These are phyloP conservation scores for Aspergillus hortae DNA, from an alignment of 2,329 filamentous ascomycete genomes.

Conservation along the genomic window DNA sequence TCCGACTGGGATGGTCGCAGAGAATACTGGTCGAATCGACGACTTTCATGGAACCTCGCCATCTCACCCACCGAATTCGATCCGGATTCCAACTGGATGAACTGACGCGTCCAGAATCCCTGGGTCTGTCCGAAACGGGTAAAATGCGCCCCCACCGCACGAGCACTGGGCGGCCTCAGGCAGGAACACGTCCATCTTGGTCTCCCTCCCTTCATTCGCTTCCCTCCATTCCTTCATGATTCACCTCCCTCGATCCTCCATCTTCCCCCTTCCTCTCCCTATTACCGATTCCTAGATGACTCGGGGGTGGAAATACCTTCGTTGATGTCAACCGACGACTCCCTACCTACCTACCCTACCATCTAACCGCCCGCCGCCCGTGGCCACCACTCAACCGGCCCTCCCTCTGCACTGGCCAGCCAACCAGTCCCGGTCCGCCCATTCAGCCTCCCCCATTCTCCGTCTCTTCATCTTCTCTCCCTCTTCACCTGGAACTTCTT, in stretches of 20 bases:
- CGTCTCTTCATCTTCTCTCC: neutral
- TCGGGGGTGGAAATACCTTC: slow-evolving; percentile 3
- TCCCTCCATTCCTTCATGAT: slow-evolving; percentile 4
- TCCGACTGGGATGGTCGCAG: neutral
- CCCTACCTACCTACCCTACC: neutral
- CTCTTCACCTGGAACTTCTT: neutral
- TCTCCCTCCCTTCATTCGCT: slow-evolving; percentile 6
- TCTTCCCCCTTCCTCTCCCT: slow-evolving; percentile 7
- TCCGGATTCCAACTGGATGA: neutral
- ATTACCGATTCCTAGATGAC: slow-evolving; percentile 8
- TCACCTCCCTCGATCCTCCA: slow-evolving; percentile 6
- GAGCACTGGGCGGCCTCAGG: slow-evolving; percentile 13
- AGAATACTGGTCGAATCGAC: neutral
- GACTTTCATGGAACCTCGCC: slow-evolving; percentile 7
- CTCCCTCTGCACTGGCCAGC: neutral
- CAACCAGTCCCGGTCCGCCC: neutral
- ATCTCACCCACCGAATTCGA: slow-evolving; percentile 6
- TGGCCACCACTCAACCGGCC: neutral
- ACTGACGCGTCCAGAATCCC: slow-evolving; percentile 23
- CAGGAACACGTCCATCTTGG: slow-evolving; percentile 1
- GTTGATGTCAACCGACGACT: neutral
- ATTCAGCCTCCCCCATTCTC: neutral
- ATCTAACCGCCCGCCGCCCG: neutral
- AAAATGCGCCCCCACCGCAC: slow-evolving; percentile 19
- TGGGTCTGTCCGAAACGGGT: slow-evolving; percentile 14